Percentiles rank a stretch among this genome's conserved stretches.
Conservation (phyloP, 1,139 yeast genomes). For the Yamadazyma jaroonii region DNA sequence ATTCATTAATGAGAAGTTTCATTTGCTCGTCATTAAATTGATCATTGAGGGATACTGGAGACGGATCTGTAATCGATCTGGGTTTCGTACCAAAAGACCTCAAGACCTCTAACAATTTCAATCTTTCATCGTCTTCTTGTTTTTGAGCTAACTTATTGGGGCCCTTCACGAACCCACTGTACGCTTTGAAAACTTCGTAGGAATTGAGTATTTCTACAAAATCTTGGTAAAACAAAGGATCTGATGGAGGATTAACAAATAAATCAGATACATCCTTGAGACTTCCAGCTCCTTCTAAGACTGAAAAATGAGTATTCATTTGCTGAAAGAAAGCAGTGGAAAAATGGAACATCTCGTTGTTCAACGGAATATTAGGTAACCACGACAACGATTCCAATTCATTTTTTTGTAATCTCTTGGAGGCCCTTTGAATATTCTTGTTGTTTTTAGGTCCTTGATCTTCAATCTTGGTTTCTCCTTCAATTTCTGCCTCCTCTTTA, state of each 20-base stretch:
- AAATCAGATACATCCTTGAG: conserved; percentile 13
- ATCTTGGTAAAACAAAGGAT: conserved; percentile 16
- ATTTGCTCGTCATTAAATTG: conserved; percentile 5
- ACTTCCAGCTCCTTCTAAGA: not conserved
- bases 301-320: conserved; percentile 17
- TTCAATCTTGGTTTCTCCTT: not conserved
- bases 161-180: not conserved
- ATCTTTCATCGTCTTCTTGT: conserved; percentile 28
- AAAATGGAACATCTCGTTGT: conserved; percentile 23
- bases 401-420: conserved; percentile 34
- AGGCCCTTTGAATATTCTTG: conserved; percentile 27
- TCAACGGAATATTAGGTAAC: conserved; percentile 17
- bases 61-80: conserved; percentile 1
- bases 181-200: conserved; percentile 12
- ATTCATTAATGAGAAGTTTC: conserved; percentile 9
- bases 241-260: conserved; percentile 16
- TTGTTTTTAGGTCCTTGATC: conserved; percentile 20
- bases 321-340: conserved; percentile 21
- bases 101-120: conserved; percentile 37
- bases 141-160: conserved; percentile 10
- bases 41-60: conserved; percentile 6
- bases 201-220: conserved; percentile 22
- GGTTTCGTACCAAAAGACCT: conserved; percentile 30
- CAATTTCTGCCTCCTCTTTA: not conserved
- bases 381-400: conserved; percentile 16